Evolutionary conservation across 2,329 filamentous ascomycete species (phyloP), one percentile per base, ranked within the genome.

Genomic region (Colletotrichum sp.): DNA sequence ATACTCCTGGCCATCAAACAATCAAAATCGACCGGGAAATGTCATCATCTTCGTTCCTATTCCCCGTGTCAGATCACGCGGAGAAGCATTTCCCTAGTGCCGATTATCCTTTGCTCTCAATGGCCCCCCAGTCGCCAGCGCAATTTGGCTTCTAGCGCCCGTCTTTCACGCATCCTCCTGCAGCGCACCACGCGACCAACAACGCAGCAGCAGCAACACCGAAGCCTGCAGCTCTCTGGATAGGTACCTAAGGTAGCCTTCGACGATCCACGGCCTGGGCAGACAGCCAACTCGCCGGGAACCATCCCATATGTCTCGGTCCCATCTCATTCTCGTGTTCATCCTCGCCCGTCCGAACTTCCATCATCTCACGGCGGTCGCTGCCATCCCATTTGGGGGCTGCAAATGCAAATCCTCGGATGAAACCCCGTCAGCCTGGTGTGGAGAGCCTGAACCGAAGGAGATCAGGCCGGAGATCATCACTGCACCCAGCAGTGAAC

Each of bases 391-490:
- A 68, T 24, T 67, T 52, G 63, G 56, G 63, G 63, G 56, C 63
- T 58, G 43, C 62, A 48, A 73, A 28, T 61, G 69, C 69, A 67
- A 73, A 52, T 75, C 48, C 63, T 75, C 69, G 63, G 73, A 69
- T 73, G 73, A 68, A 75, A 68, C 48, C 69, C 69, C 63, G 63
- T 59, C 56, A 21, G 28, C 61, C 14, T 66, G 13, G 55, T 32
- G 28, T 36, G 66, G 66, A 18, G 61, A 34, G 32, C 68, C 72
- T 74, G 55, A 66, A n/a, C 73, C 28, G 56, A 63, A 24, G 58
- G 63, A 58, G 55, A 73, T 59, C 70, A 62, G 24, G 69, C n/a
- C 32, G 69, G 69, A 72, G 73, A 75, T 75, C 55, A 26, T 58
- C 18, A 74, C 24, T 30, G 61, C 65, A 4, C 32, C 63, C 56